These are phyloP conservation scores for Ganoderma meredithae DNA, from an alignment of 1,284 basidiomycete species.

Conservation along the genomic window DNA sequence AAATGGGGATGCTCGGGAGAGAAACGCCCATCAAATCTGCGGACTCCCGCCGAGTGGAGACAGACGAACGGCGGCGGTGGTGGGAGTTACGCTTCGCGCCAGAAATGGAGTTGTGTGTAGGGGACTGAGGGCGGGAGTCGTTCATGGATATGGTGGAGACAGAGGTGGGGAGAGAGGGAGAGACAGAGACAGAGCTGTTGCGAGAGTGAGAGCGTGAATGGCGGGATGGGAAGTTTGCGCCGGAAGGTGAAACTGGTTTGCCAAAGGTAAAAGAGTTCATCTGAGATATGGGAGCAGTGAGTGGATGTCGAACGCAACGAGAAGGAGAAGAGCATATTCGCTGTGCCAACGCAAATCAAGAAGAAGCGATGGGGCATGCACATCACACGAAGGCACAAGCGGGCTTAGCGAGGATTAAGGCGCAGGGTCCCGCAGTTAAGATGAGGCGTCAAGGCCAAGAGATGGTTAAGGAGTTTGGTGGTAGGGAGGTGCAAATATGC, in stretches of 20 bases:
- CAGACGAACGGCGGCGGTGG: slow-evolving; percentile 82
- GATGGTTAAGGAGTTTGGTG: not conserved
- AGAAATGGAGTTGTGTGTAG: slow-evolving; percentile 41
- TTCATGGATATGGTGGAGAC: slow-evolving; percentile 47
- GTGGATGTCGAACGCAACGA: not conserved
- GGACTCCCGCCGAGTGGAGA: slow-evolving; percentile 83
- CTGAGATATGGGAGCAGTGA: slow-evolving; percentile 43
- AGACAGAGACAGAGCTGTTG: slow-evolving; percentile 55
- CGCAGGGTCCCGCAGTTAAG: slow-evolving; percentile 18
- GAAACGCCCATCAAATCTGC: slow-evolving; percentile 85
- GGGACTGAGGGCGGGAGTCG: slow-evolving; percentile 44
- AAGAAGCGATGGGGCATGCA: slow-evolving; percentile 8
- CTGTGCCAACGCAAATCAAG: not conserved
- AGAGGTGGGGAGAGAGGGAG: slow-evolving; percentile 42
- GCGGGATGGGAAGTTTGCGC: slow-evolving; percentile 45
- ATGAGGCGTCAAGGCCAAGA: not conserved
- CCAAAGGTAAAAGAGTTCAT: slow-evolving; percentile 64
- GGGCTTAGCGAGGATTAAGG: slow-evolving; percentile 10
- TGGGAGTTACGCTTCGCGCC: slow-evolving; percentile 74
- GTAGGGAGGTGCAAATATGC: not conserved
- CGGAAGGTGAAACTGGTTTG: slow-evolving; percentile 40
- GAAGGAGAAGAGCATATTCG: slow-evolving; percentile 4
- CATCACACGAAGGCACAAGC: slow-evolving; percentile 11
- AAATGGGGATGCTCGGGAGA: slow-evolving; percentile 64
- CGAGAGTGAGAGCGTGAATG: slow-evolving; percentile 79